These are phyloP conservation scores for Penicillium sp. DNA, from an alignment of 2,329 filamentous ascomycete genomes.

Conservation along the genomic window DNA sequence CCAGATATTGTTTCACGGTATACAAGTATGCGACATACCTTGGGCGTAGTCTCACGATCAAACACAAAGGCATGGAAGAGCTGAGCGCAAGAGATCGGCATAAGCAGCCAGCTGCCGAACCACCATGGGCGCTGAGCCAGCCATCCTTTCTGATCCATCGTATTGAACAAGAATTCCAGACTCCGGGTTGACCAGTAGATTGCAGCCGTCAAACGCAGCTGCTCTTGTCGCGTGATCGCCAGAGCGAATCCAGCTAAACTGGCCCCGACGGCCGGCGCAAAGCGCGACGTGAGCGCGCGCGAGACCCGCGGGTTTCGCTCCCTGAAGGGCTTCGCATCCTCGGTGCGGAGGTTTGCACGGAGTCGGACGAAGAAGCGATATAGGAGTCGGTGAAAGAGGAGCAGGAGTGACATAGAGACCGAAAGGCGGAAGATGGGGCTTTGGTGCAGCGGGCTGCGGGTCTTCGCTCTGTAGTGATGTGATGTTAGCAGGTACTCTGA, in stretches of 20 bases:
- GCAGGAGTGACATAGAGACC: constrained; percentile 76
- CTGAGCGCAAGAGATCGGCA: constrained; percentile 73
- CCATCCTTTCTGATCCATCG: constrained; percentile 69
- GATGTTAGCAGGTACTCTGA: background rate
- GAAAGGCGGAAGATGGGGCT: constrained; percentile 74
- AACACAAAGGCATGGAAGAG: constrained; percentile 73
- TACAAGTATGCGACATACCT: constrained; percentile 44
- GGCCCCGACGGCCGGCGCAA: constrained; percentile 86
- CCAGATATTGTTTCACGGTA: background rate
- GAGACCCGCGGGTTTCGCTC: constrained; percentile 76
- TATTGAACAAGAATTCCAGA: constrained; percentile 83
- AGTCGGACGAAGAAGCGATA: constrained; percentile 85
- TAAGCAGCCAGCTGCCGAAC: constrained; percentile 81
- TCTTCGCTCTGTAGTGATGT: constrained; percentile 29
- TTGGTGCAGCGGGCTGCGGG: constrained; percentile 43
- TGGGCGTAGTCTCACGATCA: constrained; percentile 70
- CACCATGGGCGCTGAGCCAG: constrained; percentile 71
- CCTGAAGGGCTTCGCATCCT: constrained; percentile 78
- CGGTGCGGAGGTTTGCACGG: constrained; percentile 72
- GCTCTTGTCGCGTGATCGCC: constrained; percentile 68
- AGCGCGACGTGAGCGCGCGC: constrained; percentile 71
- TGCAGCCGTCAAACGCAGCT: constrained; percentile 73
- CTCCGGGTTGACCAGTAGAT: constrained; percentile 80
- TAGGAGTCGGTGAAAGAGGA: constrained; percentile 83
- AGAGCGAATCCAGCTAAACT: constrained; percentile 81